These are phyloP conservation scores for Sechiopsis laciniata DNA, from an alignment of 306 rosid genomes.

Conservation along the genomic window DNA sequence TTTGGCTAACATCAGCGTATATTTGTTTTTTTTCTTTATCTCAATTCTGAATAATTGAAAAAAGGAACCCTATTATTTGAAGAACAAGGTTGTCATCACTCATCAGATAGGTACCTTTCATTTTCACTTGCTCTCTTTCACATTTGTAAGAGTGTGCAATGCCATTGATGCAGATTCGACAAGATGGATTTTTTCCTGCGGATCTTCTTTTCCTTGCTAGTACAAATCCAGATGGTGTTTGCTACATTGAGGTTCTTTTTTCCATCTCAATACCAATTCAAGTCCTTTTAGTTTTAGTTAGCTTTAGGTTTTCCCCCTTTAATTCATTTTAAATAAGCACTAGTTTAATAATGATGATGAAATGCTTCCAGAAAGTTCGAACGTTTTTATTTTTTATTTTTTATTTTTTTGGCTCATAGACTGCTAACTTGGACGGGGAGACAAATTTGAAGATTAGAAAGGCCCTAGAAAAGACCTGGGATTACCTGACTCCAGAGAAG, in stretches of 20 bases:
- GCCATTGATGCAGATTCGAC: conserved; percentile 54
- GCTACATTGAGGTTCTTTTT: conserved; percentile 73
- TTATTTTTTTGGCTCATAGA: conserved; percentile 41
- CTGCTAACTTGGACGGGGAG: conserved; percentile 96
- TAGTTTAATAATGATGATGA: not conserved
- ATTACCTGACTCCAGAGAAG: conserved; percentile 70
- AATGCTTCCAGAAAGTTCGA: not conserved
- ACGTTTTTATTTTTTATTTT: not conserved
- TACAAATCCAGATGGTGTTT: conserved; percentile 85
- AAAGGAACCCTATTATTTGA: not conserved
- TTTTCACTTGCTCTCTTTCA: not conserved
- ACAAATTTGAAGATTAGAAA: conserved; percentile 89
- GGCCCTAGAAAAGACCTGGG: conserved; percentile 88
- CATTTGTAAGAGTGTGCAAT: not conserved
- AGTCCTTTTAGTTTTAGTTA: conserved; percentile 4
- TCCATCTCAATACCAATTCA: not conserved
- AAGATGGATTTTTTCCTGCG: conserved; percentile 79
- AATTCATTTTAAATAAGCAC: not conserved
- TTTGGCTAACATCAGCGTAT: not conserved
- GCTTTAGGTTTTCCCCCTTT: not conserved
- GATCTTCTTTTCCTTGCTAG: conserved; percentile 84
- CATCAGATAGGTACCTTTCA: conserved; percentile 1
- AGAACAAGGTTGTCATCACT: not conserved
- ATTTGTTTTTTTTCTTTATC: not conserved
- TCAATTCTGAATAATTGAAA: not conserved